Evolutionary conservation across 73 alveolate genomes (phyloP).

Genomic region (Effrenium voratum): DNA sequence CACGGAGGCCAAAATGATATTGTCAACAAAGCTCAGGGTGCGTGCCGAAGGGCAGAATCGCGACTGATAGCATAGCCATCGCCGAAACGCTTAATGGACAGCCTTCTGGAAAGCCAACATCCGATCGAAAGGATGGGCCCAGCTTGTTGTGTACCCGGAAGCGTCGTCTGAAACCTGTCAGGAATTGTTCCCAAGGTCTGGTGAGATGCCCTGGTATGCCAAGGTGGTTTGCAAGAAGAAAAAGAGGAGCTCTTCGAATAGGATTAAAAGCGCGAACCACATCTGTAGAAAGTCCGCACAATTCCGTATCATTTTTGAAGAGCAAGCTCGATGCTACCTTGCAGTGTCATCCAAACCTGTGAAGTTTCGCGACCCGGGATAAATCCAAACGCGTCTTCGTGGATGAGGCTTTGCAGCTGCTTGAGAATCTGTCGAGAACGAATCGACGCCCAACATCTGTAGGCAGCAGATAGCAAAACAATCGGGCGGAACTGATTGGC

Average conservation of each 20-base stretch:
- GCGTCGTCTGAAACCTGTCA: background rate
- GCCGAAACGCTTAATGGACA: background rate
- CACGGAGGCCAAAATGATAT: background rate
- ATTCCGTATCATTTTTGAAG: background rate
- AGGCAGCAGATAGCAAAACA: background rate
- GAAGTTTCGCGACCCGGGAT: background rate
- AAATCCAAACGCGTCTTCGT: background rate
- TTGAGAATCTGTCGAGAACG: background rate
- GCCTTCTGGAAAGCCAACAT: background rate
- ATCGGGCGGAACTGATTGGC: background rate
- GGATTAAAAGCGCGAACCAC: background rate
- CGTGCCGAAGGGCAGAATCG: background rate
- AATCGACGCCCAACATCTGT: background rate
- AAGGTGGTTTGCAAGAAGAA: background rate
- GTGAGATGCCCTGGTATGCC: background rate
- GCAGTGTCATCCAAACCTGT: background rate
- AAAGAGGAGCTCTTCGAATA: background rate
- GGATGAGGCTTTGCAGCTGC: background rate
- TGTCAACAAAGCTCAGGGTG: background rate
- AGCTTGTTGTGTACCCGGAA: background rate
- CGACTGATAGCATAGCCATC: background rate
- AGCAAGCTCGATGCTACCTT: background rate
- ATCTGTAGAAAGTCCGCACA: background rate
- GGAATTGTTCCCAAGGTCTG: background rate
- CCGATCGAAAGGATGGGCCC: background rate